Percentiles rank a stretch among this genome's conserved stretches.
Evolutionary conservation across 2,329 filamentous ascomycete genomes (phyloP).

Genomic region (Bipolaris bicolor): DNA sequence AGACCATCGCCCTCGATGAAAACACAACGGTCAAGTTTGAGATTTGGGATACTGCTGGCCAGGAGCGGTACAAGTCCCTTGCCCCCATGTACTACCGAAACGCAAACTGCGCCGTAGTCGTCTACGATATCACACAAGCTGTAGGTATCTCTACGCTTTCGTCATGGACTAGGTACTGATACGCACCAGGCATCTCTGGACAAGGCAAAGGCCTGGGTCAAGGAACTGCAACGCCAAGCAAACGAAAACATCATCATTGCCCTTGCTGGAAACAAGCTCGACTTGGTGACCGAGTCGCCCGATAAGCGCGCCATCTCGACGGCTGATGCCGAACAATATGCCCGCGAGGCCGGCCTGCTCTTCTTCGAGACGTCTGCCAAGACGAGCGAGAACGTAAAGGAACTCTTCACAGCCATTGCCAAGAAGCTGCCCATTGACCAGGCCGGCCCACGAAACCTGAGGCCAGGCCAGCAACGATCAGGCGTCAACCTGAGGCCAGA

Average conservation of each 20-base stretch:
- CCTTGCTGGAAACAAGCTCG: constrained; percentile 90
- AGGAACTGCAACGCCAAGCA: constrained; percentile 96
- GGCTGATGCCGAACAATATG: constrained; percentile 93
- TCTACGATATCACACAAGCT: constrained; percentile 99
- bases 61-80: constrained; percentile 98
- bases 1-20: constrained; percentile 97
- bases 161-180: constrained; percentile 29
- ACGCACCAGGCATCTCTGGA: constrained; percentile 81
- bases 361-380: constrained; percentile 99
- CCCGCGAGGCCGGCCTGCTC: constrained; percentile 86
- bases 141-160: constrained; percentile 62
- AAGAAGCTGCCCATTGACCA: constrained; percentile 98
- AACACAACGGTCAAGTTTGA: constrained; percentile 99
- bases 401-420: constrained; percentile 95
- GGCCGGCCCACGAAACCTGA: constrained; percentile 85
- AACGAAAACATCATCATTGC: constrained; percentile 99
- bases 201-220: constrained; percentile 99
- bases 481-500: constrained; percentile 72
- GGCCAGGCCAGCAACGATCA: constrained; percentile 62
- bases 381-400: constrained; percentile 92
- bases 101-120: constrained; percentile 97
- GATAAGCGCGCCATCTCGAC: constrained; percentile 92
- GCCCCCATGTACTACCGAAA: constrained; percentile 99
- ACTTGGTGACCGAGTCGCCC: constrained; percentile 90
- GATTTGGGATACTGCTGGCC: constrained; percentile 91